Conservation (phyloP, 768 basidiomycete species). For the Dacryopinax primogenitus region DNA sequence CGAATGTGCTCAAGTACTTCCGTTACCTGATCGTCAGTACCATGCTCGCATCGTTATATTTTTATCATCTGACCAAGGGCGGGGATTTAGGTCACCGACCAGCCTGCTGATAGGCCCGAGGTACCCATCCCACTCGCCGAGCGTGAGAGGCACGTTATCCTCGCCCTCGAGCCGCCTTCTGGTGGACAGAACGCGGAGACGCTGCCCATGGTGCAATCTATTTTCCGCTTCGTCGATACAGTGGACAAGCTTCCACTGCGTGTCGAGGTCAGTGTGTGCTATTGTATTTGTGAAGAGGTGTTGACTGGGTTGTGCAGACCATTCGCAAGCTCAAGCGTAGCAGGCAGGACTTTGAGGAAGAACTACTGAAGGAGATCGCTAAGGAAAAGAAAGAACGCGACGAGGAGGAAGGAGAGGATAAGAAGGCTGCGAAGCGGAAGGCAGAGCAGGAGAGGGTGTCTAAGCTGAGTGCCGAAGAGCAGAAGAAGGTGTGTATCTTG, state of each 20-base stretch:
- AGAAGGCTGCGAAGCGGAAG: slow-evolving; percentile 56
- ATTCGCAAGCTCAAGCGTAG: slow-evolving; percentile 58
- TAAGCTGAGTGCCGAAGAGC: slow-evolving; percentile 62
- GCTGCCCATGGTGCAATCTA: slow-evolving; percentile 45
- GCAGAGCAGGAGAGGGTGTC: slow-evolving; percentile 61
- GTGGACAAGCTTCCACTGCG: slow-evolving; percentile 43
- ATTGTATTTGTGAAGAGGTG: background rate
- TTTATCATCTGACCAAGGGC: background rate
- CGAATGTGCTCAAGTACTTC: slow-evolving; percentile 60
- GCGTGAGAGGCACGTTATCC: slow-evolving; percentile 60
- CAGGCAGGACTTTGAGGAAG: slow-evolving; percentile 57
- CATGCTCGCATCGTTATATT: background rate
- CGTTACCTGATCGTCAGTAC: slow-evolving; percentile 64
- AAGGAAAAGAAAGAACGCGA: slow-evolving; percentile 56
- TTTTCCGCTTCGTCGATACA: slow-evolving; percentile 66
- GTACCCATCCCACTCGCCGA: slow-evolving; percentile 38
- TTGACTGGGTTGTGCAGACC: slow-evolving; percentile 31
- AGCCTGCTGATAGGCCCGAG: slow-evolving; percentile 57
- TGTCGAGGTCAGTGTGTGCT: slow-evolving; percentile 40
- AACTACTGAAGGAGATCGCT: slow-evolving; percentile 51
- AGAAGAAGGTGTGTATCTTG: slow-evolving; percentile 51
- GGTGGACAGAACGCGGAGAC: slow-evolving; percentile 38
- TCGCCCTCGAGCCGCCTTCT: slow-evolving; percentile 49
- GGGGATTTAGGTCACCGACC: slow-evolving; percentile 57
- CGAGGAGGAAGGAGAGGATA: slow-evolving; percentile 48